Evolutionary conservation across 2,329 filamentous ascomycete species (phyloP), one percentile per base, ranked within the genome.

Genomic region (Aureobasidium subglaciale): DNA sequence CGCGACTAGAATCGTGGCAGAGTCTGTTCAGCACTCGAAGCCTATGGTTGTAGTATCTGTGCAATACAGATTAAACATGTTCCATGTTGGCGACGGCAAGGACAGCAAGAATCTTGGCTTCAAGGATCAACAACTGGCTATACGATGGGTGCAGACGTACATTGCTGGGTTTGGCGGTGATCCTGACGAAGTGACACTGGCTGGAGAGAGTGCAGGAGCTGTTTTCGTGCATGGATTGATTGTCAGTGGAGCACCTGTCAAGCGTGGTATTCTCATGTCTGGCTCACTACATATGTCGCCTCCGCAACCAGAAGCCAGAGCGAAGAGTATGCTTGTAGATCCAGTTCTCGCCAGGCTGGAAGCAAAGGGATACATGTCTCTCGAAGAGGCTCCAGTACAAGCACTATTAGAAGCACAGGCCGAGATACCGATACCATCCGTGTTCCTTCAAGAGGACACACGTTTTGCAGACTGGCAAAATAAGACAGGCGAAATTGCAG

Each of bases 171-270:
- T 72, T 56, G 70, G 70, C 5, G 70, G 70, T 4, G 56, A 71
- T 37, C 59, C 65, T 13, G 63, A 63, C 2, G 68, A 69, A 20
- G 68, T 77, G 6, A 76, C 74, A 0, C 54, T 77, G 2, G 68
- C 68, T 0, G 75, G 75, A 4, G 74, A 77, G 58, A 77, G 74
- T 41, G 75, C 75, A 0, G 75, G 75, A 0, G 75, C 71, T 2
- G 66, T 76, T 1, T 76, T 75, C 22, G 67, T 64, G 4, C 75
- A 77, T 59, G 74, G 72, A 1, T 74, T 73, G 61, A 35, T 72
- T 13, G 65, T 70, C 18, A 64, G 65, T 1, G 67, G 67, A 3
- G 65, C 63, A 2, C 65, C 62, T 1, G 60, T 72, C 0, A 67
- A 62, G 27, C 66, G 70, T 40, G 69, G 64, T 4, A 65, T 75